Evolutionary conservation across 805 yeast genomes (phyloP).

Genomic region (Sugiyamaella chiloensis): DNA sequence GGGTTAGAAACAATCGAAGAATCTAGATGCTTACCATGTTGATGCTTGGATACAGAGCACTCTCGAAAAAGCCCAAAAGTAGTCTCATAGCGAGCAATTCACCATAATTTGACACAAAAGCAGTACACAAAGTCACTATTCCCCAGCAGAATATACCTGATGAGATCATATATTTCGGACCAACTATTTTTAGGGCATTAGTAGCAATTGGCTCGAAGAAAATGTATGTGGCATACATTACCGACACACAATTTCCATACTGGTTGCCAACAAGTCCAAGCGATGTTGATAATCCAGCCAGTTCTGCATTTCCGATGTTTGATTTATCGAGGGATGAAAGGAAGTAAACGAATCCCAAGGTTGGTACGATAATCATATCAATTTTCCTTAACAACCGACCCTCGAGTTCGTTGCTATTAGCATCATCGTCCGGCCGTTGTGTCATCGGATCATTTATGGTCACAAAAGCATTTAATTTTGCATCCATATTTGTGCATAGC

Average conservation of each 20-base stretch:
- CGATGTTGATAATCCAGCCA: slow-evolving; percentile 42
- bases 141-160: slow-evolving; percentile 22
- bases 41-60: slow-evolving; percentile 34
- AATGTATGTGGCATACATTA: slow-evolving; percentile 36
- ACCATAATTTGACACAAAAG: slow-evolving; percentile 39
- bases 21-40: slow-evolving; percentile 40
- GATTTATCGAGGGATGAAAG: slow-evolving; percentile 42
- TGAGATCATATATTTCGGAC: slow-evolving; percentile 25
- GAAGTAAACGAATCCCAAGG: slow-evolving; percentile 17
- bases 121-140: slow-evolving; percentile 16
- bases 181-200: slow-evolving; percentile 44
- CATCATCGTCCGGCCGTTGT: background rate
- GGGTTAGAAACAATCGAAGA: slow-evolving; percentile 32
- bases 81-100: slow-evolving; percentile 46
- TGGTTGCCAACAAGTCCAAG: slow-evolving; percentile 34
- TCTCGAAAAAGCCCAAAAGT: slow-evolving; percentile 47
- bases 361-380: slow-evolving; percentile 17
- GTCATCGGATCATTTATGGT: background rate
- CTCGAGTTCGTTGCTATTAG: background rate
- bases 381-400: slow-evolving; percentile 22
- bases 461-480: background rate
- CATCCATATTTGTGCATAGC: background rate
- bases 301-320: slow-evolving; percentile 48
- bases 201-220: slow-evolving; percentile 43
- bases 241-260: slow-evolving; percentile 41